Evolutionary conservation across 371 early-diverging fungal genomes (phyloP).

Genomic region (Lichtheimia hyalospora): DNA sequence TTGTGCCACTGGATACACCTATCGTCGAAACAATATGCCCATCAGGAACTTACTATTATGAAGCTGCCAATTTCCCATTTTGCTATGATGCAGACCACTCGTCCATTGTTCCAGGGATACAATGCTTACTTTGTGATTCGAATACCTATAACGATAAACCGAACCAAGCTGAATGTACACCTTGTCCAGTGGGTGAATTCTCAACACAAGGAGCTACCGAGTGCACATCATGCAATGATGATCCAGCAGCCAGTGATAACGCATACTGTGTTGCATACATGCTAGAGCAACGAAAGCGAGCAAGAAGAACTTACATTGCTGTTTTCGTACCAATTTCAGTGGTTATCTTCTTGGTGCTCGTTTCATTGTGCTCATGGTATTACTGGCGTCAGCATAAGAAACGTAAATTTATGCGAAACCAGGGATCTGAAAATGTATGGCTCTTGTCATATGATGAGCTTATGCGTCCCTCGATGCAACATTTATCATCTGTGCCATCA

Average conservation of each 20-base stretch:
- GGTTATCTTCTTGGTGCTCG: neutral
- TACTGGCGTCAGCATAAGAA: constrained; percentile 11
- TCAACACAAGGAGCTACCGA: constrained; percentile 17
- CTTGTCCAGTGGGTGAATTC: constrained; percentile 27
- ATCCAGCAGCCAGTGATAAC: neutral
- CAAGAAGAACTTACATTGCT: constrained; percentile 17
- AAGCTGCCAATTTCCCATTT: constrained; percentile 17
- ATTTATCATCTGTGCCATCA: constrained; percentile 4
- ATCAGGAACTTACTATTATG: constrained; percentile 24
- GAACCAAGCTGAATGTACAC: constrained; percentile 28
- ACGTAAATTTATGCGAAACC: constrained; percentile 11
- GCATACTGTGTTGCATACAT: constrained; percentile 16
- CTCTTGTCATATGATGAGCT: constrained; percentile 37
- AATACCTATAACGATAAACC: constrained; percentile 22
- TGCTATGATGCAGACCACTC: constrained; percentile 14
- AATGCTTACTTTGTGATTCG: constrained; percentile 34
- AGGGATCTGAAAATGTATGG: constrained; percentile 29
- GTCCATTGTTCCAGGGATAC: constrained; percentile 13
- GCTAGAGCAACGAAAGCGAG: constrained; percentile 6
- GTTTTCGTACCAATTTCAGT: constrained; percentile 31
- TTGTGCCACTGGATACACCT: constrained; percentile 12
- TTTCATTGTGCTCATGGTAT: constrained; percentile 1
- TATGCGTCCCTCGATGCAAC: constrained; percentile 16
- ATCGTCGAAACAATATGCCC: constrained; percentile 8
- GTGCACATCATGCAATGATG: constrained; percentile 25